Evolutionary conservation across 176 grass and related monocot species (phyloP).

Genomic region (Aegilops bicornis): DNA sequence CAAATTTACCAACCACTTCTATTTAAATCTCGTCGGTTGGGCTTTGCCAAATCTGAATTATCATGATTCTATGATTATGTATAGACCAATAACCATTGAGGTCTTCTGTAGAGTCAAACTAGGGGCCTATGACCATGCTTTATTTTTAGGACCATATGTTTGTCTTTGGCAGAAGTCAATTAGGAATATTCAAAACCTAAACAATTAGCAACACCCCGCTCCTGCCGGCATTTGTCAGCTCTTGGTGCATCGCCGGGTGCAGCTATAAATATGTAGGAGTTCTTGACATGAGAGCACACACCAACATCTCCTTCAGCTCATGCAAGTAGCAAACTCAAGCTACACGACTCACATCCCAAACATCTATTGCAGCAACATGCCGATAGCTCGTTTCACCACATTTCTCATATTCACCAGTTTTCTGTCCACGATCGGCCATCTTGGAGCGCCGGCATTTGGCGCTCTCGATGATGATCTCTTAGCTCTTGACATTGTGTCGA

Average conservation of each 20-base stretch:
- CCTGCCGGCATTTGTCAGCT: neutral
- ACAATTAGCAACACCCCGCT: neutral
- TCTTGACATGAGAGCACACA: neutral
- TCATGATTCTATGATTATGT: neutral
- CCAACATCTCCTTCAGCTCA: neutral
- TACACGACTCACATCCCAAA: neutral
- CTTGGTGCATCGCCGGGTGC: neutral
- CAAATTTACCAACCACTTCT: no score
- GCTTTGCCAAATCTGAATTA: conserved; percentile 17
- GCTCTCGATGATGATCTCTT: neutral
- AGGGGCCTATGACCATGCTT: neutral
- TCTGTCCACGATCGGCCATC: neutral
- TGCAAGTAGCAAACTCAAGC: conserved; percentile 39
- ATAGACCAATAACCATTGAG: conserved; percentile 22
- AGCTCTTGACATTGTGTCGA: conserved; percentile 7
- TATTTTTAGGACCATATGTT: neutral
- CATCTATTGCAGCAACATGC: conserved; percentile 12
- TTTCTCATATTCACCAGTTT: conserved; percentile 23
- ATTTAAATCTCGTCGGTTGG: neutral
- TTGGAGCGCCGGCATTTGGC: neutral
- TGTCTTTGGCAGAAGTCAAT: conserved; percentile 24
- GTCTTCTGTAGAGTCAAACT: conserved; percentile 10
- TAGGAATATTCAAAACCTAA: conserved; percentile 2
- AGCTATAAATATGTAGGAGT: conserved; percentile 26
- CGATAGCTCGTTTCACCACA: neutral